These are phyloP conservation scores for rapeseed (Brassica napus) DNA, from an alignment of 345 rosid genomes.

Conservation along the genomic window Da-Ae NC_063450.1:51749001-51749500, in stretches of 20 bases:
- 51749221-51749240: conserved; percentile 22
- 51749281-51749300: not conserved
- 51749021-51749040: conserved; percentile 75
- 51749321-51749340: conserved; percentile 92
- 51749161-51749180: conserved; percentile 44
- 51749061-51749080: conserved; percentile 87
- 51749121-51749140: conserved; percentile 93
- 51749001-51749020: conserved; percentile 67
- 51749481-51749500: conserved; percentile 78
- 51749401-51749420: conserved; percentile 85
- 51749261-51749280: conserved; percentile 2
- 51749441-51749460: conserved; percentile 66
- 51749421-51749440: conserved; percentile 83
- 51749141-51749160: conserved; percentile 84
- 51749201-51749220: conserved; percentile 44
- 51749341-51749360: conserved; percentile 69
- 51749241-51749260: not conserved
- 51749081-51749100: conserved; percentile 91
- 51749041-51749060: conserved; percentile 81
- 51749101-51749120: conserved; percentile 86
- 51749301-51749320: conserved; percentile 1
- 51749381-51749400: conserved; percentile 96
- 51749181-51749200: conserved; percentile 59
- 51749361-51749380: conserved; percentile 74
- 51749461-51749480: conserved; percentile 87